Conservation (phyloP, 306 rosid species). For the Argentina anserina region DNA sequence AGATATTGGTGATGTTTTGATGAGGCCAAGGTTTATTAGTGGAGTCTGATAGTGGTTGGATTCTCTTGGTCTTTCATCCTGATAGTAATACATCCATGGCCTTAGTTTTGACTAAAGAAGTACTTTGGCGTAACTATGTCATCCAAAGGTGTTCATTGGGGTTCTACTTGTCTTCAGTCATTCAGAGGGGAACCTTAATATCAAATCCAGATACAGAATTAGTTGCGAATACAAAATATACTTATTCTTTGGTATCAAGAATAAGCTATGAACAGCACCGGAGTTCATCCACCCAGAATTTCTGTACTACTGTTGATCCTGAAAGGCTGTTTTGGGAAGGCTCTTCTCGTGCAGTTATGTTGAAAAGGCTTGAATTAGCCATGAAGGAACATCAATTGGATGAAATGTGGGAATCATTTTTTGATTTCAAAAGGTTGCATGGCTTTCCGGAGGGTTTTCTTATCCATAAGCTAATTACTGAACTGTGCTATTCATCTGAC, state of each 20-base stretch:
- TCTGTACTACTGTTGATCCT: conserved; percentile 31
- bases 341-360: conserved; percentile 48
- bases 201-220: conserved; percentile 11
- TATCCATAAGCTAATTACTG: conserved; percentile 52
- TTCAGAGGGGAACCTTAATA: conserved; percentile 8
- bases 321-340: conserved; percentile 70
- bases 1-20: background rate
- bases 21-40: background rate
- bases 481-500: conserved; percentile 52
- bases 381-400: conserved; percentile 47
- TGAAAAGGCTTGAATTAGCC: conserved; percentile 50
- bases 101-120: conserved; percentile 10
- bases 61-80: background rate
- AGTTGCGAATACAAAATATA: background rate
- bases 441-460: conserved; percentile 63
- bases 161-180: conserved; percentile 28
- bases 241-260: conserved; percentile 7
- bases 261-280: conserved; percentile 14
- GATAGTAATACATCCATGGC: conserved; percentile 8
- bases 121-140: background rate
- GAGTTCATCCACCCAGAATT: conserved; percentile 8
- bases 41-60: background rate
- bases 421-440: conserved; percentile 56
- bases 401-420: conserved; percentile 71
- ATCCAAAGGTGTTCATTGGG: conserved; percentile 3